Conservation (phyloP, 2,329 filamentous ascomycete genomes). For the Phialophora chinensis region DNA sequence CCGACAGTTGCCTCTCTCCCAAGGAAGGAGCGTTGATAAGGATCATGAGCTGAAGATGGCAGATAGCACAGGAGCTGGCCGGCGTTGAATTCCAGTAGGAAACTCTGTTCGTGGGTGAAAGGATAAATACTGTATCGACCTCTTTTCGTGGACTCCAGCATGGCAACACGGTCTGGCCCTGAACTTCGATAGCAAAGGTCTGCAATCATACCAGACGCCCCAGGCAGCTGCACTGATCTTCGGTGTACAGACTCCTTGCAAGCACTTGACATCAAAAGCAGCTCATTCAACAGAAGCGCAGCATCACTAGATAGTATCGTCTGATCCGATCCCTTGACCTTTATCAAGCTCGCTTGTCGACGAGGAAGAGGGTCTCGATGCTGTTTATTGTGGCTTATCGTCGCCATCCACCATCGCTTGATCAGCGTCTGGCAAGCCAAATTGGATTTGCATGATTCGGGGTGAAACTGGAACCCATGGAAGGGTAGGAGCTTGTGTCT, state of each 20-base stretch:
- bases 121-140: constrained; percentile 78
- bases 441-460: constrained; percentile 82
- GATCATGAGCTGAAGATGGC: not conserved
- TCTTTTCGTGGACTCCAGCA: constrained; percentile 46
- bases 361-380: not conserved
- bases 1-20: constrained; percentile 16
- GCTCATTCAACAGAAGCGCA: not conserved
- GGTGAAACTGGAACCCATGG: constrained; percentile 89
- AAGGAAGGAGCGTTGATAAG: constrained; percentile 2
- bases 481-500: constrained; percentile 73
- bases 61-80: not conserved
- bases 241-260: constrained; percentile 8
- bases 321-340: not conserved
- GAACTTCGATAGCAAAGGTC: constrained; percentile 25
- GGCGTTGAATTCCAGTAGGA: constrained; percentile 61
- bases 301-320: not conserved
- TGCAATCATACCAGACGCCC: constrained; percentile 39
- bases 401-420: constrained; percentile 75
- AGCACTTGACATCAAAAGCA: constrained; percentile 9
- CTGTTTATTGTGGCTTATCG: constrained; percentile 64
- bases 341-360: not conserved
- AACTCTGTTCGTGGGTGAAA: constrained; percentile 63
- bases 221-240: not conserved
- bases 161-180: constrained; percentile 40
- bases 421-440: constrained; percentile 68